Base-by-base conservation (phyloP, 2,329 filamentous ascomycete genomes). In the Aspergillus versicolor region DNA sequence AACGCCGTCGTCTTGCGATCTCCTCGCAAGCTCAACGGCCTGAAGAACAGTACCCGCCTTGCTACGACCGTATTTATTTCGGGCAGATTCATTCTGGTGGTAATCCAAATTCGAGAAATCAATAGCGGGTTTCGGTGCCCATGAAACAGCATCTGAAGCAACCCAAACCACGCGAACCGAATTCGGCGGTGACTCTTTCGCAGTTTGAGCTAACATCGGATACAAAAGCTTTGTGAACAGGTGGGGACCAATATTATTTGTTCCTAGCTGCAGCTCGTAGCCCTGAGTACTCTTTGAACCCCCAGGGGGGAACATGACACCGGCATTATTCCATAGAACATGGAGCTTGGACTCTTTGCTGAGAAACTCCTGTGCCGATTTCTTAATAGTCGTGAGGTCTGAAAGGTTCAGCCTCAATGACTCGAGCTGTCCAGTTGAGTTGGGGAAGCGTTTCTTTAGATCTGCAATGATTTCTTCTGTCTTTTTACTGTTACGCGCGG, bases 351-450 rank as follows among this genome's bases (percentile, higher is more conserved):
- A 62, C 50, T 77, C 74, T 48, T 67, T 63, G 5, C 59, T 37
- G 15, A 68, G 53, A 59, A 79, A 78, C 5, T 65, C 64, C 5
- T 72, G 60, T 3, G 65, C 76, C 1, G 69, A 63, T 6, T 19
- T 22, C n/a, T 59, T 57, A 37, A 66, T 60, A 3, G 52, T 49
- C 2, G 56, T 27, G 2, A 66, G 59, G 21, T 65, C 60, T 47
- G 54, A 58, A 63, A 77, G 68, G 71, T 84, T 81, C 3, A 84
- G 68, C 11, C 70, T 62, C 13, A 83, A 65, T 54, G 78, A 78
- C 34, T 73, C 71, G 9, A 83, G 61, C 0, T 63, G 66, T 13
- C 56, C 56, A 17, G 7, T 43, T 37, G 45, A 50, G 40, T 21
- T 13, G 1, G 53, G 46, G 46, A 43, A 49, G 2, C 32, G 46